Evolutionary conservation across 139 green algal genomes (phyloP), one percentile per base, ranked within the genome.

Genomic region (Chlamydomonas incerta): DNA sequence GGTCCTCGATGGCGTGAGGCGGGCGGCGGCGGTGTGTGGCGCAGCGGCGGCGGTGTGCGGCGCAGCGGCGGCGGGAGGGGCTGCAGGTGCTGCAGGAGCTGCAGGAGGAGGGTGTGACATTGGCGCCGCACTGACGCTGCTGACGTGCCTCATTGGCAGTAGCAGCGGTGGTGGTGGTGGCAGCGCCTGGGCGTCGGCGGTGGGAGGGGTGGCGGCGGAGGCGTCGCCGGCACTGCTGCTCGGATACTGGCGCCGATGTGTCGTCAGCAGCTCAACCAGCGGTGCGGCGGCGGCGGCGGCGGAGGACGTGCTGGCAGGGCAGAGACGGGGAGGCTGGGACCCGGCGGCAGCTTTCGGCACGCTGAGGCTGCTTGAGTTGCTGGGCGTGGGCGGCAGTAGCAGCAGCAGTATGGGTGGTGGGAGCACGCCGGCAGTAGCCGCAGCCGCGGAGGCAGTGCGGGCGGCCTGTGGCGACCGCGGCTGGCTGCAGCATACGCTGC

Each of bases 331-430:
- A 50, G 3, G 28, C 8, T 84, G 77, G 77, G 41, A 84, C 65
- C 29, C 50, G 29, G 33, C 29, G 41, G 41, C n/a, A 6, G 77
- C 46, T 0, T 50, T 52, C 46, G 62, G 41, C 77, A n/a, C 47
- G 0, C 18, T 84, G 23, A n/a, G 66, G 6, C 47, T 84, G 63
- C 46, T n/a, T 1, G 77, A 84, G 62, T 20, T 83, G 58, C 35
- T 83, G 26, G 18, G 34, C 15, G 76, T 20, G 11, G 24, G n/a
- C 29, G 18, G 26, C 33, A 76, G 24, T 20, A 20, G 24, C 62
- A 33, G 62, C 23, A 68, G 26, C 26, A 14, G 55, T 10, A 63
- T 2, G 8, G 3, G 29, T 24, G 46, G 10, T 8, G 73, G n/a
- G 55, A 34, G n/a, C n/a, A n/a, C n/a, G n/a, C n/a, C 52, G 52